Base-by-base conservation (phyloP, 2,329 filamentous ascomycete genomes). In the Claviceps paspali region DNA sequence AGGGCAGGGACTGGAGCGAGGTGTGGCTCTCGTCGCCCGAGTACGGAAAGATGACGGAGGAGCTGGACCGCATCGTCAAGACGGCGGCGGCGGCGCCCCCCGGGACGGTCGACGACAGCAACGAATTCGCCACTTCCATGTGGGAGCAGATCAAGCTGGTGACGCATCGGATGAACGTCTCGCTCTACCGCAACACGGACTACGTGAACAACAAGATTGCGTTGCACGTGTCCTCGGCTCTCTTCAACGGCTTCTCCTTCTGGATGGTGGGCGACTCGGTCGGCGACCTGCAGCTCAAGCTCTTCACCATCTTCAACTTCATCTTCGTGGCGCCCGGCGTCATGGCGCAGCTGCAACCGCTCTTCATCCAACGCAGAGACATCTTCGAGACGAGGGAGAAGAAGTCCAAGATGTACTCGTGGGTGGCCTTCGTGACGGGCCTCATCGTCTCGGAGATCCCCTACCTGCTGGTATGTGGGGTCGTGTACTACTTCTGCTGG, bases 101-200 rank as follows among this genome's bases (percentile, higher is more conserved):
- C 0, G 61, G 54, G 36, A 61, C 51, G 43, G 45, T 51, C 40
- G 60, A 65, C 18, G 62, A 68, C 36, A 80, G 73, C 41, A 65
- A 74, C 35, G 80, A 86, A 54, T 88, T 86, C 44, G 82, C 83
- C 0, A 76, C 74, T 6, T 67, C 79, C 0, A 70, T 86, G 43
- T 59, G 51, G 45, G 56, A 68, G 23, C 83, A 88, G 52, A 57
- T 76, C 29, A 70, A 64, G 45, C 64, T 80, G 37, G 79, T 82
- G 30, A 69, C 72, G 7, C 54, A 68, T 3, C 79, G 82, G 21
- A 71, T 67, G 56, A 76, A 74, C 45, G 50, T 71, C 0, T 63
- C 76, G 0, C 61, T 83, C 5, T 84, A 64, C 58, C 68, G 80
- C 38, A 82, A 82, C 50, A 68, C 64, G 0, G 72, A 78, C 36